These are phyloP conservation scores for Diversispora epigaea DNA, from an alignment of 192 early-diverging fungal species.

Conservation along the genomic window DNA sequence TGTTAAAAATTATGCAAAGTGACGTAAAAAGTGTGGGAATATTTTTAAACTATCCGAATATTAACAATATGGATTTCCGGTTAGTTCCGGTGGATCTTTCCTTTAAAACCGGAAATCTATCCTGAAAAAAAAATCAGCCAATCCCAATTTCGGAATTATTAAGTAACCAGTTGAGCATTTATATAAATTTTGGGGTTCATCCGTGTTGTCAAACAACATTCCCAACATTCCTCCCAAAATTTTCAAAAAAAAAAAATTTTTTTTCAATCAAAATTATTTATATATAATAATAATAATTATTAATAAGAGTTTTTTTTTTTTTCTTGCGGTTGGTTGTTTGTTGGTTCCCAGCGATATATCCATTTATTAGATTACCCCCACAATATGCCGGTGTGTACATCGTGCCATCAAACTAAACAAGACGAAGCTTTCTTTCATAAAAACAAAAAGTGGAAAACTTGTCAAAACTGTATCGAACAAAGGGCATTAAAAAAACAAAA, in stretches of 20 bases:
- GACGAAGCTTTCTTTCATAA: slow-evolving; percentile 33
- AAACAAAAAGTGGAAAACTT: slow-evolving; percentile 34
- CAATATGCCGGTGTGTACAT: slow-evolving; percentile 33
- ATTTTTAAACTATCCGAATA: too few species aligned
- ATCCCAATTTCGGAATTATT: too few species aligned
- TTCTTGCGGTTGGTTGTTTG: neutral
- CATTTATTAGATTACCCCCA: neutral
- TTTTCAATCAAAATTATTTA: too few species aligned
- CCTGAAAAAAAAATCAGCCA: neutral
- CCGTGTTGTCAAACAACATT: too few species aligned
- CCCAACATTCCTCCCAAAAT: too few species aligned
- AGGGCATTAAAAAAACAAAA: slow-evolving; percentile 24
- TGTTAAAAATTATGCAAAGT: too few species aligned
- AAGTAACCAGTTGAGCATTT: too few species aligned
- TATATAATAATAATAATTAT: too few species aligned
- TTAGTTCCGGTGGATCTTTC: slow-evolving; percentile 15
- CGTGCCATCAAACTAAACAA: slow-evolving; percentile 31
- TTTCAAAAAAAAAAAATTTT: too few species aligned
- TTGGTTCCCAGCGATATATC: slow-evolving; percentile 24
- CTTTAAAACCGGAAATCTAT: slow-evolving; percentile 15
- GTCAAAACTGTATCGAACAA: slow-evolving; percentile 30
- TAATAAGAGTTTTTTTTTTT: too few species aligned
- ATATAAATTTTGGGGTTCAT: too few species aligned
- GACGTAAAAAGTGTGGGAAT: too few species aligned
- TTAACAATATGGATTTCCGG: neutral